phyloP scores from a whole-genome alignment of 306 rosid species.

The Delonix regia region DNA sequence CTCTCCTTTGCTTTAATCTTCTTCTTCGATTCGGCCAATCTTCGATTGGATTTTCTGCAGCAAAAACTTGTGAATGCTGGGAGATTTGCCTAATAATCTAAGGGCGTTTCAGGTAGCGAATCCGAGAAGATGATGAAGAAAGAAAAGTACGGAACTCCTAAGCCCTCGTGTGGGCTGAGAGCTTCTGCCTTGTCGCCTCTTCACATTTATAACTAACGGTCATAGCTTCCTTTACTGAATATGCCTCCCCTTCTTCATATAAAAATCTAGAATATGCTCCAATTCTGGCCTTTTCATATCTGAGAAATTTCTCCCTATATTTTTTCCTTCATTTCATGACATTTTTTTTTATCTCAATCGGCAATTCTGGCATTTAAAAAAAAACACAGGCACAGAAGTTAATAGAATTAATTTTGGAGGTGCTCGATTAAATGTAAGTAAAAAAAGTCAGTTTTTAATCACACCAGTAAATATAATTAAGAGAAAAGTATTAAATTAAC shows the following conservation, averaged over 20 bases:
- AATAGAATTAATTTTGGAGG: background rate
- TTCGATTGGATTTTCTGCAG: background rate
- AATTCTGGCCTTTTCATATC: background rate
- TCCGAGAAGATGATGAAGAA: background rate
- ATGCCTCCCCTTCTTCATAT: conserved; percentile 20
- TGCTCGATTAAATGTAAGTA: background rate
- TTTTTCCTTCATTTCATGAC: background rate
- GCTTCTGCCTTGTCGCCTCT: background rate
- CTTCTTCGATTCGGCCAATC: background rate
- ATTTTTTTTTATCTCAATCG: too few relatives aligned
- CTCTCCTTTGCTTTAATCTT: background rate
- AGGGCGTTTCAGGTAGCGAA: background rate
- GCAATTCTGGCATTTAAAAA: too few relatives aligned
- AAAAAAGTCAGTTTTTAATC: too few relatives aligned
- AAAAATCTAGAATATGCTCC: background rate
- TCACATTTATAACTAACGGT: conserved; percentile 45
- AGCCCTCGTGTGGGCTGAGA: background rate
- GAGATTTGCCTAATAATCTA: background rate
- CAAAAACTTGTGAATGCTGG: background rate
- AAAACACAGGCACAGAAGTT: too few relatives aligned
- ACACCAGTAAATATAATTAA: too few relatives aligned
- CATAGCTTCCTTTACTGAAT: conserved; percentile 36
- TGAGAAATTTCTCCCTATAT: background rate
- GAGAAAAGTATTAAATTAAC: too few relatives aligned
- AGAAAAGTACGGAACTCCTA: background rate